phyloP scores from a whole-genome alignment of 2,329 filamentous ascomycete species.

The Fusarium chlamydosporum region DNA sequence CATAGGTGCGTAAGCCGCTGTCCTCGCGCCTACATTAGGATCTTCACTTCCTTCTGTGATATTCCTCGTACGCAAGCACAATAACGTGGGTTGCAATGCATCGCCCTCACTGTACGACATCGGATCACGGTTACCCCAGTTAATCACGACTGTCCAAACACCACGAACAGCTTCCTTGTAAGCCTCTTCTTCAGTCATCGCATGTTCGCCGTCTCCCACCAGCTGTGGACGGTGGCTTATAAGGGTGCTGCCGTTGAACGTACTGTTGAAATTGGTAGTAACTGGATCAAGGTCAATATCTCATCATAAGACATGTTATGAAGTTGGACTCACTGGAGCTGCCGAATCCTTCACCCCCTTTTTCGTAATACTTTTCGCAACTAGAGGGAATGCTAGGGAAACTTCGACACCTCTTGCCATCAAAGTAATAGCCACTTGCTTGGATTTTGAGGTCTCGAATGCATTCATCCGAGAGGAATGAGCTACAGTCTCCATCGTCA shows the following conservation, averaged over 20 bases:
- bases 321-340: slow-evolving; percentile 6
- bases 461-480: slow-evolving; percentile 28
- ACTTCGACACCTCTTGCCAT: neutral
- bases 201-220: neutral
- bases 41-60: slow-evolving; percentile 23
- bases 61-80: slow-evolving; percentile 30
- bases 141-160: slow-evolving; percentile 32
- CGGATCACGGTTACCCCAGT: slow-evolving; percentile 15
- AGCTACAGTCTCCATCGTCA: slow-evolving; percentile 29
- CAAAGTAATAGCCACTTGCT: neutral
- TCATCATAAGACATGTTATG: neutral
- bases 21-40: slow-evolving; percentile 21
- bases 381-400: neutral
- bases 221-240: slow-evolving; percentile 9
- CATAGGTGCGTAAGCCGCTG: slow-evolving; percentile 3
- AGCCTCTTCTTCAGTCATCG: slow-evolving; percentile 23
- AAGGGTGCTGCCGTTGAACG: slow-evolving; percentile 11
- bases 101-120: neutral
- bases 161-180: slow-evolving; percentile 29
- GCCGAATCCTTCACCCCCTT: neutral
- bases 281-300: slow-evolving; percentile 8
- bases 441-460: slow-evolving; percentile 4
- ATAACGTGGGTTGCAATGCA: slow-evolving; percentile 21
- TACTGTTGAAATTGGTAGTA: slow-evolving; percentile 7
- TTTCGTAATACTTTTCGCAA: slow-evolving; percentile 20